Evolutionary conservation across 1,284 basidiomycete species (phyloP), one percentile per base, ranked within the genome.

Genomic region (Cryptococcus depauperatus): DNA sequence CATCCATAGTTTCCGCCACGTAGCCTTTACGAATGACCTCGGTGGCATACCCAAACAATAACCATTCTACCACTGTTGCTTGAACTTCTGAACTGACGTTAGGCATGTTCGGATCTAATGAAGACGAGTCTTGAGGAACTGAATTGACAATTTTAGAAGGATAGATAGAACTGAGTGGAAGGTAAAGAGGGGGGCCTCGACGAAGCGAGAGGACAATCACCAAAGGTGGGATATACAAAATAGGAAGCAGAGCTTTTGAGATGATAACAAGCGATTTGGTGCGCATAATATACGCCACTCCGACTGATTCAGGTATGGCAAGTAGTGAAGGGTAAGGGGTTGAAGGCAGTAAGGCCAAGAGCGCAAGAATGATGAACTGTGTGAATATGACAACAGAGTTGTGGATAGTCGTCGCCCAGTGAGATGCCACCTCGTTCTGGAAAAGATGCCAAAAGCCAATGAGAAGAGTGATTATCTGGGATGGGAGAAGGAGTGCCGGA

Each of bases 21-120:
- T 86, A 80, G 4, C 86, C 86, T 35, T 86, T 79, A 77, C 81
- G 80, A 47, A 91, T 80, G 6, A 91, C 84, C 52, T 82, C 81
- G 1, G 84, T 86, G 22, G 83, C 85, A 64, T 88, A 90, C 11
- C 80, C 81, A 69, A 91, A 92, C 9, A 88, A 65, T 4, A 88
- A 66, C 43, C 73, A 73, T 42, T 78, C 78, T 69, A 77, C 79
- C 1, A 81, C 75, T 5, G 78, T 82, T 11, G 74, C 73, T 46
- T 72, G 72, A 0, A 60, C 60, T 44, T 71, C 69, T 13, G 51
- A 57, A 3, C 55, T 58, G 16, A 73, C 61, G 44, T 71, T 71
- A 19, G 59, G 44, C 18, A 58, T 50, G 14, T 43, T 43, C 3
- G 63, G 58, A 39, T 70, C 60, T 19, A 68, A 54, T 2, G 55